phyloP scores from a whole-genome alignment of 495 filamentous ascomycete species.

The Aeminium ludgeri region DNA sequence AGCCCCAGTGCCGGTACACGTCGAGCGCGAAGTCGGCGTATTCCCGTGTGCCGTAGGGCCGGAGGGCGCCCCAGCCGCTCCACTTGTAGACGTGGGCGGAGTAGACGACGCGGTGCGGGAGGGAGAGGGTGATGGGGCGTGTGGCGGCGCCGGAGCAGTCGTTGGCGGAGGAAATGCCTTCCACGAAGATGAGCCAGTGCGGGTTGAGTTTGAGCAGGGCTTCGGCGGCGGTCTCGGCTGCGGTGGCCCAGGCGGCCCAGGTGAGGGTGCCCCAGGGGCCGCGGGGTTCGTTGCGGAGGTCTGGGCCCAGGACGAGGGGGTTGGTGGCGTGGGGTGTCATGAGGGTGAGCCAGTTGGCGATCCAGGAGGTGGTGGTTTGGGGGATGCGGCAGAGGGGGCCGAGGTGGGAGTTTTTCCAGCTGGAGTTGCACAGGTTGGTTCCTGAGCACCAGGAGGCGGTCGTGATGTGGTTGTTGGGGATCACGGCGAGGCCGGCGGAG shows the following conservation, averaged over 20 bases:
- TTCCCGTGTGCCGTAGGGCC: slow-evolving; percentile 34
- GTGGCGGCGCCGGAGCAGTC: slow-evolving; percentile 33
- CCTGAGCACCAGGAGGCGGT: slow-evolving; percentile 45
- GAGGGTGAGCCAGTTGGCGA: slow-evolving; percentile 40
- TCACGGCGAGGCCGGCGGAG: slow-evolving; percentile 38
- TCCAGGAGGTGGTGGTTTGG: slow-evolving; percentile 42
- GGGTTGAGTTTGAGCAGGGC: slow-evolving; percentile 35
- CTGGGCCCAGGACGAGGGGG: slow-evolving; percentile 38
- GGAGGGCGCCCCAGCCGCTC: slow-evolving; percentile 42
- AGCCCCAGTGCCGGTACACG: slow-evolving; percentile 46
- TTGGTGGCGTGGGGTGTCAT: slow-evolving; percentile 37
- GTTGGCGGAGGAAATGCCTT: slow-evolving; percentile 42
- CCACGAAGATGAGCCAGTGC: slow-evolving; percentile 46
- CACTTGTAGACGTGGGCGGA: slow-evolving; percentile 44
- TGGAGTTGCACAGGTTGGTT: slow-evolving; percentile 40
- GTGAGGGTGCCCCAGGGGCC: slow-evolving; percentile 47
- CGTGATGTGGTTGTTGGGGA: slow-evolving; percentile 47
- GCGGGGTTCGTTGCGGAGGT: slow-evolving; percentile 44
- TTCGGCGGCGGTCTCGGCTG: slow-evolving; percentile 39
- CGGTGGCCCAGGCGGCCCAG: slow-evolving; percentile 40
- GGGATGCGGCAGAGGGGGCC: slow-evolving; percentile 34
- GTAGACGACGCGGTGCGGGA: slow-evolving; percentile 39
- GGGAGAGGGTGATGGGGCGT: slow-evolving; percentile 36
- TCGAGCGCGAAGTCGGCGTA: slow-evolving; percentile 39
- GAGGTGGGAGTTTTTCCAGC: slow-evolving; percentile 41